Base-by-base conservation (phyloP, 202 grass and related monocot genomes). In the Panicum virgatum region DNA sequence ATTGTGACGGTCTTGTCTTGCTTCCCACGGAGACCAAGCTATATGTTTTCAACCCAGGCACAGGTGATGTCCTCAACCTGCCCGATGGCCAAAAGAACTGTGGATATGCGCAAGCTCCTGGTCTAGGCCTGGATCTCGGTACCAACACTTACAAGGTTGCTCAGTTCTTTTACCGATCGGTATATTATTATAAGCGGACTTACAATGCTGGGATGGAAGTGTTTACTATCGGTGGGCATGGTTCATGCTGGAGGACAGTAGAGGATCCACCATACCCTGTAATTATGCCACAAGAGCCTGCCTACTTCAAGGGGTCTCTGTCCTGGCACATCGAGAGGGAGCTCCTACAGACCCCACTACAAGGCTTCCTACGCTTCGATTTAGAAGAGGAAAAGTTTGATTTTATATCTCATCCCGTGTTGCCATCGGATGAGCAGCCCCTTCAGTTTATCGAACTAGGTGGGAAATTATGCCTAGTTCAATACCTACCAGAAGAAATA, bases 21-120 rank as follows among this genome's bases (percentile, higher is more conserved):
- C 6, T 70, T 25, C 52, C 38, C 3, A 80, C 38, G 2, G 19
- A 70, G 25, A 46, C 16, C 11, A 60, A 34, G 16, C 1, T 80
- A 14, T 70, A 70, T 16, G 65, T 80, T 18, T 45, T 70, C 11
- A 80, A 80, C 65, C 78, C 65, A 6, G 51, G 52, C 38, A 81
- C 27, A n/a, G 38, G 66, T 22, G 66, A 71, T 23, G 51, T 47
- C 18, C 78, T 81, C 34, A 58, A 2, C 6, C 26, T 81, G 15
- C 38, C 65, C 9, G 39, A 80, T 2, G 22, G 12, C 12, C 66
- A 46, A 23, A 69, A 71, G 25, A 5, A 46, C 9, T 29, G 0
- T 26, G 5, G 0, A 15, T 1, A 2, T 13, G 32, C 19, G 12
- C 62, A 64, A 53, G 50, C n/a, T 18, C 16, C 43, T 18, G 78